A percentile compares a stretch with the other conserved stretches of the same genome.
These are phyloP conservation scores for Colletotrichum sp. DNA, from an alignment of 2,329 filamentous ascomycete genomes.

Conservation along the genomic window DNA sequence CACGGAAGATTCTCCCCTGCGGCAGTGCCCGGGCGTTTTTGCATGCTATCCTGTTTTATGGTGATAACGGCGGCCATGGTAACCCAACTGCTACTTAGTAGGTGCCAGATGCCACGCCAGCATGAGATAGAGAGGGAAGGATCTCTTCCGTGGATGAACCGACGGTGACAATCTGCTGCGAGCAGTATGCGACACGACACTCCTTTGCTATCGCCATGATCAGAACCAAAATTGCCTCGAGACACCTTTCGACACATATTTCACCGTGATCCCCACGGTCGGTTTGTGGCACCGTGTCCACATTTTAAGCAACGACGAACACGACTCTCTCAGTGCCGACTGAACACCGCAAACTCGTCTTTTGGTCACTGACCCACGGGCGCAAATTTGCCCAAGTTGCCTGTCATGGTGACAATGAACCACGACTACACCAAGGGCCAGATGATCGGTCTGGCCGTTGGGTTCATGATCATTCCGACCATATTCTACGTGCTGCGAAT, in stretches of 20 bases:
- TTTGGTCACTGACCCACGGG: neutral
- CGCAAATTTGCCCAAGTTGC: neutral
- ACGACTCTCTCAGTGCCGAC: neutral
- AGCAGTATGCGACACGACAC: neutral
- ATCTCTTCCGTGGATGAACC: neutral
- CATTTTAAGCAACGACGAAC: neutral
- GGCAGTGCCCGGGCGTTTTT: neutral
- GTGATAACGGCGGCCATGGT: neutral
- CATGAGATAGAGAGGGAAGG: neutral
- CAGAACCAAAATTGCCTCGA: neutral
- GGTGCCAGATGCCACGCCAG: neutral
- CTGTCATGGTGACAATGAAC: slow-evolving; percentile 1
- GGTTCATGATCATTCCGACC: slow-evolving; percentile 15
- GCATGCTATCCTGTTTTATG: neutral
- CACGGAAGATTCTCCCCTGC: neutral
- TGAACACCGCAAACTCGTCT: neutral
- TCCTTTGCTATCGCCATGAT: neutral
- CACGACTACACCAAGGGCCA: slow-evolving; percentile 18
- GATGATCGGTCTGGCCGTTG: slow-evolving; percentile 17
- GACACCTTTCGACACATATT: neutral
- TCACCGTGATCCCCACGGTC: neutral
- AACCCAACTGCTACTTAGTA: neutral
- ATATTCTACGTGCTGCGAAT: slow-evolving; percentile 11
- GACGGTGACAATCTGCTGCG: neutral
- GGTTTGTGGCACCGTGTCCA: neutral